Evolutionary conservation across 2,329 filamentous ascomycete species (phyloP).

Genomic region (Pseudopyrenochaeta lycopersici): DNA sequence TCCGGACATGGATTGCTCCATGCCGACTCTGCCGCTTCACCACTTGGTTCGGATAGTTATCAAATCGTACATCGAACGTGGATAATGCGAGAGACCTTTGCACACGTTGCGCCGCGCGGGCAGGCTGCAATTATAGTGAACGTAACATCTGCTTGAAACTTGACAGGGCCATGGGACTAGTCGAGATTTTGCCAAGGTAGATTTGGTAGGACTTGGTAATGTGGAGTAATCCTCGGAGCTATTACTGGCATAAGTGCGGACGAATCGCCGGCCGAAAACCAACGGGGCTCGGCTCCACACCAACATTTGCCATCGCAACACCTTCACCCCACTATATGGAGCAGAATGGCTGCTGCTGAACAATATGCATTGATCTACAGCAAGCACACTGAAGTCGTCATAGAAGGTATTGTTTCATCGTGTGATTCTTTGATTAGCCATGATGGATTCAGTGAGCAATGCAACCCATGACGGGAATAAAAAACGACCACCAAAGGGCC

Average conservation of each 20-base stretch:
- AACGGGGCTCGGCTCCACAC: constrained; percentile 24
- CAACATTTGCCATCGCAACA: constrained; percentile 37
- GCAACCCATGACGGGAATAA: constrained; percentile 22
- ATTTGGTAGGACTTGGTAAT: constrained; percentile 1
- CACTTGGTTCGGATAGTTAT: neutral
- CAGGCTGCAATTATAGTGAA: neutral
- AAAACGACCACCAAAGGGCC: constrained; percentile 38
- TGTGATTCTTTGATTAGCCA: neutral
- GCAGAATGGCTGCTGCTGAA: constrained; percentile 28
- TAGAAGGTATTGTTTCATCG: neutral
- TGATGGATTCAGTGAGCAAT: constrained; percentile 30
- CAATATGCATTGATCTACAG: constrained; percentile 23
- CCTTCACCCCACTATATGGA: constrained; percentile 46
- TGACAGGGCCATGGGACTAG: neutral
- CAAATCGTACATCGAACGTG: too few species aligned
- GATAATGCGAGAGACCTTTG: neutral
- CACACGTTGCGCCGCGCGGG: neutral
- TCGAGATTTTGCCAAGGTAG: neutral
- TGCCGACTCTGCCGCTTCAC: constrained; percentile 1
- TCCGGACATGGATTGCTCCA: constrained; percentile 8
- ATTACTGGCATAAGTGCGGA: constrained; percentile 25
- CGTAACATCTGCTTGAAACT: neutral
- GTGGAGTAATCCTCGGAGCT: constrained; percentile 15
- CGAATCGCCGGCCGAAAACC: constrained; percentile 39
- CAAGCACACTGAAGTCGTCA: constrained; percentile 2